Evolutionary conservation across 805 yeast genomes (phyloP), one percentile per base, ranked within the genome.

Genomic region (Ascoidea tarda): DNA sequence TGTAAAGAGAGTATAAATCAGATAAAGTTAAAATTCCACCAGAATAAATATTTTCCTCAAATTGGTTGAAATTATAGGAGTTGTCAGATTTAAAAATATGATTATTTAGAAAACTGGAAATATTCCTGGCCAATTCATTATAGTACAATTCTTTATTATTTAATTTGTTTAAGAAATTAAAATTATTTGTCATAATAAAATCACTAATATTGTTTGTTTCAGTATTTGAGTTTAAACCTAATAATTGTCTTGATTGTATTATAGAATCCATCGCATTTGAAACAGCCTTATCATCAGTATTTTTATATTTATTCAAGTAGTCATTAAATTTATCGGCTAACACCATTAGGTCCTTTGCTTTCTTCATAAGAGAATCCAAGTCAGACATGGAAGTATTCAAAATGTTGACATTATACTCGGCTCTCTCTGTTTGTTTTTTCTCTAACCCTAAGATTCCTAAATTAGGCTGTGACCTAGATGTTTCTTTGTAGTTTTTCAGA

Each of bases 371-470:
- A 48, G 82, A 81, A 55, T 84, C 82, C 49, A 90, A 67, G 64
- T 88, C 96, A 47, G 80, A 82, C 46, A 90, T 66, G 0, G 96
- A 88, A 47, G 75, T 75, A 44, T 77, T 76, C 53, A 90, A 67
- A 0, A 89, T 72, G 16, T 72, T 62, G 49, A 83, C 83, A 58
- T 82, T 84, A 48, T 76, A 76, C 51, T 73, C 69, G 8, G 84
- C 69, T 55, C 76, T 75, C 47, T 70, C 67, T 51, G 77, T 81
- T 50, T 81, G 78, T 12, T 73, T 65, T 46, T 70, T 71, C 58
- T 87, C 84, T 10, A 89, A 69, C 1, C 86, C 84, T 56, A 80
- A 82, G 6, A 89, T 81, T 0, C 97, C 96, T 33, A 78, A 70
- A 21, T 69, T 67, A 69, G 59, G 0, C 16, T 42, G 6, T n/a